These are phyloP conservation scores for Aspergillus baeticus DNA, from an alignment of 495 filamentous ascomycete species.

Conservation along the genomic window DNA sequence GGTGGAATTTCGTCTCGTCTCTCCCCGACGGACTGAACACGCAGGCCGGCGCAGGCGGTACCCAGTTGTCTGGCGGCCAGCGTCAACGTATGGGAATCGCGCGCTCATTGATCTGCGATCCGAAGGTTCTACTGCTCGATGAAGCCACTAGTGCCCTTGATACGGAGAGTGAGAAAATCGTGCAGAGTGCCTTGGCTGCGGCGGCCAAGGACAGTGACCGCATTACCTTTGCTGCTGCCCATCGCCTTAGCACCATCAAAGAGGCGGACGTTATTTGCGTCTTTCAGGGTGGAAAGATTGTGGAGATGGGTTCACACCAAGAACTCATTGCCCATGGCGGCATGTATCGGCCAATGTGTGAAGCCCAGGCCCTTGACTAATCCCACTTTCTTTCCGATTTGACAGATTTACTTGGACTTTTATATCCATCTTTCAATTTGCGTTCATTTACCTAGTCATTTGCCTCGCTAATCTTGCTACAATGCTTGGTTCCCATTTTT, in stretches of 20 bases:
- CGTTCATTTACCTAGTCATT: no score
- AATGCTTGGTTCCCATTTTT: no score
- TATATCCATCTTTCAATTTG: no score
- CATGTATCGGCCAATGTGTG: slow-evolving; percentile 1
- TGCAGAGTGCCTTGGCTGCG: slow-evolving; percentile 74
- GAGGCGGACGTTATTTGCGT: slow-evolving; percentile 84
- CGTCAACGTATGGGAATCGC: slow-evolving; percentile 81
- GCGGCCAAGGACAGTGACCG: slow-evolving; percentile 61
- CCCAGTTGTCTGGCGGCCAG: slow-evolving; percentile 78
- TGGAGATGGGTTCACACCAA: slow-evolving; percentile 70
- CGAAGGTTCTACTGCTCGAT: slow-evolving; percentile 72
- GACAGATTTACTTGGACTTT: no score
- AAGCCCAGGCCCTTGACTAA: slow-evolving; percentile 5
- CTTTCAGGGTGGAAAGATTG: slow-evolving; percentile 70
- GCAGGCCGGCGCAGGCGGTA: slow-evolving; percentile 71
- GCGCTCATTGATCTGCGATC: slow-evolving; percentile 67
- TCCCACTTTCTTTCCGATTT: no score
- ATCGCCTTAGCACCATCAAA: slow-evolving; percentile 75
- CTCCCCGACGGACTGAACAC: slow-evolving; percentile 74
- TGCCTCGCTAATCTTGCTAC: no score
- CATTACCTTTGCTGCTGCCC: slow-evolving; percentile 77
- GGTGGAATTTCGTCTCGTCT: slow-evolving; percentile 84
- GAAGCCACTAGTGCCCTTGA: slow-evolving; percentile 83
- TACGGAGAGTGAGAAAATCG: slow-evolving; percentile 77
- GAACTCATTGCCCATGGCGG: slow-evolving; percentile 48